A percentile compares a stretch with the other conserved stretches of the same genome.
Evolutionary conservation across 1,284 basidiomycete species (phyloP).

Genomic region (Erythrobasidium hasegawianum): DNA sequence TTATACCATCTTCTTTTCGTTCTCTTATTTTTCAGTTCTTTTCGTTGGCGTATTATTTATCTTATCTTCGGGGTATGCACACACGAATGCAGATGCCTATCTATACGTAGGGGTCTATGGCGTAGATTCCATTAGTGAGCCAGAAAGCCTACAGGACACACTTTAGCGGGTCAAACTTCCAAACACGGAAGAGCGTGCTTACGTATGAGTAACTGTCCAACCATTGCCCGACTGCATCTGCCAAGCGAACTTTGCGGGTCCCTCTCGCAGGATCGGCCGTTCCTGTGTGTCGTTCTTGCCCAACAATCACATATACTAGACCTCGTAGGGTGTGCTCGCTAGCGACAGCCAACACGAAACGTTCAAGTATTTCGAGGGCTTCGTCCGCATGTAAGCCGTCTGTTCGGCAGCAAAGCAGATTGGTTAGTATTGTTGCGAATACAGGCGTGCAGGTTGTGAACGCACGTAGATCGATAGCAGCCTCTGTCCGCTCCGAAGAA

Average conservation of each 20-base stretch:
- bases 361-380: constrained; percentile 82
- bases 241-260: constrained; percentile 73
- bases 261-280: constrained; percentile 75
- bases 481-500: constrained; percentile 77
- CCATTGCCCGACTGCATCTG: constrained; percentile 79
- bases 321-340: constrained; percentile 53
- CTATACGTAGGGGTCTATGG: constrained; percentile 24
- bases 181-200: neutral
- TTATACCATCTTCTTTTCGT: neutral
- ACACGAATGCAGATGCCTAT: neutral
- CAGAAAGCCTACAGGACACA: constrained; percentile 15
- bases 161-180: neutral
- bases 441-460: no score
- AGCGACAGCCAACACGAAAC: constrained; percentile 68
- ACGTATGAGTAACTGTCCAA: constrained; percentile 60
- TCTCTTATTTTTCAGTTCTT: neutral
- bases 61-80: neutral
- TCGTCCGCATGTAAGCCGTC: constrained; percentile 74
- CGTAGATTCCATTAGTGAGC: constrained; percentile 17
- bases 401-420: constrained; percentile 24
- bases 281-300: constrained; percentile 92
- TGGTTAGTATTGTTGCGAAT: no score
- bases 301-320: constrained; percentile 73
- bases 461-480: constrained; percentile 60
- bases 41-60: neutral